These are phyloP conservation scores for Vitis rupestris DNA, from an alignment of 164 flowering plant species.

Conservation along the genomic window DNA sequence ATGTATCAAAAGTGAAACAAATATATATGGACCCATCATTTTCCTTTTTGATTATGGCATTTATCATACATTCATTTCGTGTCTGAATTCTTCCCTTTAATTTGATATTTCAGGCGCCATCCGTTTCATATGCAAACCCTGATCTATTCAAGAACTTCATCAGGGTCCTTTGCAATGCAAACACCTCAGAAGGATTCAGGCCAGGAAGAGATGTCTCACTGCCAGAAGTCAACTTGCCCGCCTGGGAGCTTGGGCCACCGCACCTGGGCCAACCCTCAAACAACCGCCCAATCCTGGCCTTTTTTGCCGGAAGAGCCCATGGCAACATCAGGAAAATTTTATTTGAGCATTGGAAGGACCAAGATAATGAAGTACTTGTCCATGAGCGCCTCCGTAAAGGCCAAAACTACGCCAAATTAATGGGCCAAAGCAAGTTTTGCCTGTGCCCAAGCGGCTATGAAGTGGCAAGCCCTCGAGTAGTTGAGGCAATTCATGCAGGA, in stretches of 20 bases:
- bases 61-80: too few relatives aligned
- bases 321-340: conserved; percentile 1
- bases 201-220: conserved; percentile 9
- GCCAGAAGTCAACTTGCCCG: conserved; percentile 5
- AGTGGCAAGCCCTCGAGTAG: conserved; percentile 9
- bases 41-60: too few relatives aligned
- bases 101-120: background rate
- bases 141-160: conserved; percentile 6
- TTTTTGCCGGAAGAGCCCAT: conserved; percentile 16
- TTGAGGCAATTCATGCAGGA: conserved; percentile 1
- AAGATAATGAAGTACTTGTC: conserved; percentile 3
- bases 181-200: conserved; percentile 12
- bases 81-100: too few relatives aligned
- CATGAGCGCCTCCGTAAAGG: conserved; percentile 1
- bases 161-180: conserved; percentile 19
- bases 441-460: conserved; percentile 13
- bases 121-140: background rate
- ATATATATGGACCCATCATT: too few relatives aligned
- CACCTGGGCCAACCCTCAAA: background rate
- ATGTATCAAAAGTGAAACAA: too few relatives aligned
- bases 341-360: conserved; percentile 4
- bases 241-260: background rate
- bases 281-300: conserved; percentile 9
- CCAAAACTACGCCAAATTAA: conserved; percentile 2
- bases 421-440: conserved; percentile 11